Evolutionary conservation across 805 yeast genomes (phyloP), one percentile per base, ranked within the genome.

Genomic region (Ogataea glucozyma): DNA sequence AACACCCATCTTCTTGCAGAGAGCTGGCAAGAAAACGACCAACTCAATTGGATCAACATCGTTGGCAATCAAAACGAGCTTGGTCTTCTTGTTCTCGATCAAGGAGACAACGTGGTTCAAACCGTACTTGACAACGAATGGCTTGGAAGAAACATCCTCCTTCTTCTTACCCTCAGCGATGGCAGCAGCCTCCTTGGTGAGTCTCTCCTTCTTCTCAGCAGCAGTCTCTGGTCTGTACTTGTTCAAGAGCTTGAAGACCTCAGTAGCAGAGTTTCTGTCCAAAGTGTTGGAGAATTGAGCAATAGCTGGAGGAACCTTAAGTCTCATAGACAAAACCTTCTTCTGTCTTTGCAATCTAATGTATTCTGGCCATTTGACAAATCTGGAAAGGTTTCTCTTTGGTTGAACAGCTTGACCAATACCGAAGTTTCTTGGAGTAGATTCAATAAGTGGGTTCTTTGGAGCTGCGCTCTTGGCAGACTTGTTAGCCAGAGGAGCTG

Each of bases 21-120:
- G 83, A 74, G 97, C 96, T 69, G 97, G 97, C 64, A 89, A 78
- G 85, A 87, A 89, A 65, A 89, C 77, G 60, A 89, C 97, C 70
- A 89, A 81, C 80, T 89, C 97, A 67, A 89, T 85, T 69, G 97
- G 97, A 81, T 89, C 97, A 65, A 89, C 97, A 64, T 89, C 97
- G 79, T 89, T 85, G 71, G 97, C 96, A 66, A 89, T 89, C 75
- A 89, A 82, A 52, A 89, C 96, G 65, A 89, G 82, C 75, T 87
- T 85, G 60, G 96, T 91, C 83, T 89, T 89, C 86, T 89, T 89
- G 95, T 87, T 88, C 83, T 89, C 97, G 64, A 89, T 73, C 60
- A 89, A 81, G 53, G 95, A 83, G 62, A 88, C 96, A 78, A 89
- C 96, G 79, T 89, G 97, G 90, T 89, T 89, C 69, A 89, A 82